These are phyloP conservation scores for Hamamelis virginiana DNA, from an alignment of 164 flowering plant species.

Conservation along the genomic window DNA sequence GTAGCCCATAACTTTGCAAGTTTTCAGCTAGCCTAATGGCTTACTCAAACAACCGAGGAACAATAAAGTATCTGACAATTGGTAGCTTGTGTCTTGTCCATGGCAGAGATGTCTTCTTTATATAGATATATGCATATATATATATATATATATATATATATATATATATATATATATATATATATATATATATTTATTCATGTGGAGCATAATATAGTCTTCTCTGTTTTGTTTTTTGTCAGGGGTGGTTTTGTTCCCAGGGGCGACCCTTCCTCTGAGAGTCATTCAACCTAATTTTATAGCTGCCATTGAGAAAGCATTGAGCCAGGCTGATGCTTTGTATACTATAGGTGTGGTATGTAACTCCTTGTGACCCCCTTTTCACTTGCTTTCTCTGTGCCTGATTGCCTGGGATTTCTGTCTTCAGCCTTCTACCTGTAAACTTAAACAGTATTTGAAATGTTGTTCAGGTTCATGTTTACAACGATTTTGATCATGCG, in stretches of 20 bases:
- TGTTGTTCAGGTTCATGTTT: slow-evolving; percentile 56
- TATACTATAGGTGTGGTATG: slow-evolving; percentile 89
- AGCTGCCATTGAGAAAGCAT: slow-evolving; percentile 69
- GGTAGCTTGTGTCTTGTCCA: not conserved
- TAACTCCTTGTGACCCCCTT: slow-evolving; percentile 15
- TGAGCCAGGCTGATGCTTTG: slow-evolving; percentile 65
- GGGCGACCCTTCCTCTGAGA: slow-evolving; percentile 84
- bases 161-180: not conserved
- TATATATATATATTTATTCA: not conserved
- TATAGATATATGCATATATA: too few relatives aligned
- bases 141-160: too few relatives aligned
- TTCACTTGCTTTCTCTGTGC: slow-evolving; percentile 1
- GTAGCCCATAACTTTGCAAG: not conserved
- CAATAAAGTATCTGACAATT: not conserved
- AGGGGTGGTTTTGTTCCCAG: slow-evolving; percentile 95
- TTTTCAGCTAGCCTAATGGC: not conserved
- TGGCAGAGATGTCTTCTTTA: not conserved
- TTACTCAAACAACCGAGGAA: not conserved
- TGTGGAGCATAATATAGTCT: not conserved
- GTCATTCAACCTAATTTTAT: slow-evolving; percentile 62
- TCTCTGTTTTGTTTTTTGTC: slow-evolving; percentile 7
- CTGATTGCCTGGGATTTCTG: not conserved
- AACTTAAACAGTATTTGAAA: not conserved
- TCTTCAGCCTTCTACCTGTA: not conserved
- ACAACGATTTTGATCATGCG: slow-evolving; percentile 35